Evolutionary conservation across 2,329 filamentous ascomycete genomes (phyloP), one percentile per base, ranked within the genome.

Genomic region (Cordyceps cicadae): DNA sequence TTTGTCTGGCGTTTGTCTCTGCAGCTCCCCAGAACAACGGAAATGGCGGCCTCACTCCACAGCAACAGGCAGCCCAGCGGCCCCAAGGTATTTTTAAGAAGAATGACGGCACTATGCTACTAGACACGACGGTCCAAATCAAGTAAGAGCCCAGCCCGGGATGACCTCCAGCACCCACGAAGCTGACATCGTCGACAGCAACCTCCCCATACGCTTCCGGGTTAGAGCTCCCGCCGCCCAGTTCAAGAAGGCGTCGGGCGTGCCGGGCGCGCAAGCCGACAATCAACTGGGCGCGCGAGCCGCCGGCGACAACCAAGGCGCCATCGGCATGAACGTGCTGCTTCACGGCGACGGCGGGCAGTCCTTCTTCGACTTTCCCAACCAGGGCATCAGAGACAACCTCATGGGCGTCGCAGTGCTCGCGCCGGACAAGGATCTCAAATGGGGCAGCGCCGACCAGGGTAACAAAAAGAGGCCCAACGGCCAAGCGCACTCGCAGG

Each of bases 321-420:
- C 70, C 7, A 70, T 81, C 34, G 81, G 80, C 54, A 73, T 82
- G 7, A 85, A 85, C 65, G 78, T 85, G 15, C 76, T 85, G 41
- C 76, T 85, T 3, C 82, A 85, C 67, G 82, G 82, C 54, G 82
- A 85, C 67, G 82, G 82, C 48, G 82, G 82, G 7, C 79, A 83
- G 65, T 82, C 79, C 14, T 83, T 83, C 75, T 81, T 81, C 69
- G 79, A 81, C 67, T 81, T 82, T 70, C 80, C 80, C 41, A 83
- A 83, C 69, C 78, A 83, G 65, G 77, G 75, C 19, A 77, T 82
- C 12, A 77, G 79, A 59, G 68, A 71, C 55, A 77, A 77, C 63
- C 76, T 81, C 37, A 79, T 81, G 68, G 81, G 81, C 62, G 79
- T 82, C 11, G 79, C 74, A 9, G 70, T 83, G 1, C 77, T 85